Evolutionary conservation across 805 yeast genomes (phyloP).

Genomic region (Kazachstania africana): DNA sequence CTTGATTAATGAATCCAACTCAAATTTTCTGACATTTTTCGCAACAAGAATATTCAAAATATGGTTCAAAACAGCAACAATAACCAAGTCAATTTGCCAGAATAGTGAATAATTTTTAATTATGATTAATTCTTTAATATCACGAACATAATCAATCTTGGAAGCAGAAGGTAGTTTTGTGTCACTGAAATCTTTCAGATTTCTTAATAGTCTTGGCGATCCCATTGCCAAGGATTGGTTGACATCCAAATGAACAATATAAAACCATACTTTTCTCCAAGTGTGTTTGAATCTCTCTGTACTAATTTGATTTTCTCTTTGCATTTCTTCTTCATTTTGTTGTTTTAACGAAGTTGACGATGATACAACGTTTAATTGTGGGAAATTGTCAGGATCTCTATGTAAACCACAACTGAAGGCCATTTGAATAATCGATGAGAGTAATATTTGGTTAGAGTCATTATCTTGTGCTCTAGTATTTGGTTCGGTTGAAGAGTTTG

Average conservation of each 20-base stretch:
- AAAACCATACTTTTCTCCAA: conserved; percentile 51
- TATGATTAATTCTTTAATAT: conserved; percentile 34
- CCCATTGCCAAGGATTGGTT: conserved; percentile 33
- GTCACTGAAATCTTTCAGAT: conserved; percentile 30
- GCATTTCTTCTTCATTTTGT: background rate
- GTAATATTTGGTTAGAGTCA: conserved; percentile 44
- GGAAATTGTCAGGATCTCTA: conserved; percentile 51
- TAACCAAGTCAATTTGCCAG: conserved; percentile 33
- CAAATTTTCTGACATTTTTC: conserved; percentile 32
- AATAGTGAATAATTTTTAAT: conserved; percentile 38
- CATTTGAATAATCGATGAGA: conserved; percentile 52
- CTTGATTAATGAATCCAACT: conserved; percentile 28
- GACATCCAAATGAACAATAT: conserved; percentile 31
- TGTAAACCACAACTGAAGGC: conserved; percentile 56
- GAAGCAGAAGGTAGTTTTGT: conserved; percentile 34
- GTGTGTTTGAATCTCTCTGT: conserved; percentile 33
- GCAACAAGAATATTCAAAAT: conserved; percentile 24
- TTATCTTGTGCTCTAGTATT: conserved; percentile 32
- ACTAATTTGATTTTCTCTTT: conserved; percentile 12
- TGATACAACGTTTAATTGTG: conserved; percentile 26
- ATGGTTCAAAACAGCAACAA: conserved; percentile 26
- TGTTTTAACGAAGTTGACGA: background rate
- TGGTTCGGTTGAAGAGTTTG: conserved; percentile 28
- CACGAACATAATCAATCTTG: conserved; percentile 27
- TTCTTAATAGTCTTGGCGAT: conserved; percentile 29